Percentiles rank a stretch among this genome's conserved stretches.
Conservation (phyloP, 2,329 filamentous ascomycete genomes). For the Alternaria ethzedia region DNA sequence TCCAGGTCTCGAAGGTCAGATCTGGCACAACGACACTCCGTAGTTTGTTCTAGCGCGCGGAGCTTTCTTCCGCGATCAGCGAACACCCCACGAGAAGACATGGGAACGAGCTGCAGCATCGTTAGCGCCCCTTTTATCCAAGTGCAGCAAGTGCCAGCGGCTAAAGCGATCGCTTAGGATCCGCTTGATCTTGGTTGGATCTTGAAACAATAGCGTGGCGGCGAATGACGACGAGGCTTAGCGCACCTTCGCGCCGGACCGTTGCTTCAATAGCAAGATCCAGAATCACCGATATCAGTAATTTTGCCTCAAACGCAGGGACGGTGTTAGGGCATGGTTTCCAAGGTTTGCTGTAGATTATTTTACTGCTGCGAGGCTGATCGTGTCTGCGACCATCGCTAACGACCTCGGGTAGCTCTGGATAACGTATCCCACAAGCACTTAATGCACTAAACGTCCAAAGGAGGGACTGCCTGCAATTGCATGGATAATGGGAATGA, state of each 20-base stretch:
- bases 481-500: not conserved
- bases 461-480: not conserved
- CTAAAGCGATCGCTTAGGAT: conserved; percentile 10
- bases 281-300: not conserved
- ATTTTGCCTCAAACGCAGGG: not conserved
- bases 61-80: not conserved
- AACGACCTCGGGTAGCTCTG: not conserved
- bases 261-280: not conserved
- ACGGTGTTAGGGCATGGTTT: not conserved
- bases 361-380: not conserved
- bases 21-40: not conserved
- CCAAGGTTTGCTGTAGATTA: not conserved
- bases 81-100: not conserved
- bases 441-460: not conserved
- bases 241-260: conserved; percentile 9
- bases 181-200: conserved; percentile 5
- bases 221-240: not conserved
- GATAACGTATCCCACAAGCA: not conserved
- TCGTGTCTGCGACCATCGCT: not conserved
- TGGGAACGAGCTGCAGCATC: not conserved
- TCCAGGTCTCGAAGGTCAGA: not conserved
- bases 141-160: conserved; percentile 3
- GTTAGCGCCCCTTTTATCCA: not conserved
- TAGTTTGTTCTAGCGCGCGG: not conserved
- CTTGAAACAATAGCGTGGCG: conserved; percentile 9